phyloP scores from a whole-genome alignment of 225 moss, liverwort and hornwort genomes.

The Thuidium tamariscinum region DNA sequence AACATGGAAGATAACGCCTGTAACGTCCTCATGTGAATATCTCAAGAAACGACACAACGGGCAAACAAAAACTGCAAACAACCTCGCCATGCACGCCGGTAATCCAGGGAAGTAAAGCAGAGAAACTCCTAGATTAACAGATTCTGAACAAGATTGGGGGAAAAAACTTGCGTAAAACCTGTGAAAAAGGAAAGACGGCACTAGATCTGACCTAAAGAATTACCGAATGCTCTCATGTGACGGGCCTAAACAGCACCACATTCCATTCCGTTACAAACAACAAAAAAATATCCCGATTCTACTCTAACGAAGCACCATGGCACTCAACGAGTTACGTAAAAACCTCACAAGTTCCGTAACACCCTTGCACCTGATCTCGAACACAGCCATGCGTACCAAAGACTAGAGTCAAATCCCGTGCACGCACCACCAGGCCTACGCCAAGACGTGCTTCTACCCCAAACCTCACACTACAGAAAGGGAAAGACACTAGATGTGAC shows the following conservation, averaged over 20 bases:
- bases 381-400: neutral
- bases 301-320: neutral
- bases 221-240: neutral
- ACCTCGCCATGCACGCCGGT: neutral
- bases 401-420: neutral
- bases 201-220: conserved; percentile 28
- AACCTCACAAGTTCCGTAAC: neutral
- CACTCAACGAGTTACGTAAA: neutral
- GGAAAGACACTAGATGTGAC: neutral
- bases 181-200: neutral
- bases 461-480: neutral
- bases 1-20: neutral
- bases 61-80: neutral
- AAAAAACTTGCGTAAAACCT: neutral
- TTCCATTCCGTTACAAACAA: neutral
- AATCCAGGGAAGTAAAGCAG: neutral
- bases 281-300: neutral
- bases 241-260: neutral
- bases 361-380: neutral
- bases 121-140: neutral
- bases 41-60: neutral
- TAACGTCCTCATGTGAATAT: neutral
- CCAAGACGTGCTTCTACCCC: neutral
- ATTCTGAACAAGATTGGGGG: neutral
- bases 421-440: neutral